Evolutionary conservation across 169 alveolate species (phyloP), one percentile per base, ranked within the genome.

Genomic region (Eimeria acervulina): DNA sequence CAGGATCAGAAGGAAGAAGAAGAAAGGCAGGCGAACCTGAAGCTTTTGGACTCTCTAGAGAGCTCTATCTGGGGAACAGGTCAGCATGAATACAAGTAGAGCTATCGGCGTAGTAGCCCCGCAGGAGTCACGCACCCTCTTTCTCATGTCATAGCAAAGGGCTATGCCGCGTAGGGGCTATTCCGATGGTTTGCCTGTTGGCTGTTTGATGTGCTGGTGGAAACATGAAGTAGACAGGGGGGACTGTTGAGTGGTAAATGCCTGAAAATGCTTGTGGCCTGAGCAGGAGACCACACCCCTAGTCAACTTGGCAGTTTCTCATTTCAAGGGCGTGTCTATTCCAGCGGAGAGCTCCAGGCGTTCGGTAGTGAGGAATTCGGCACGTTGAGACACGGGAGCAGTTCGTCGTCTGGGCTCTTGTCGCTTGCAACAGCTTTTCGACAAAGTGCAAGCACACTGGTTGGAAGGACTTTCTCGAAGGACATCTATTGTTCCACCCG

Each of bases 21-120:
- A 78, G 68, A 78, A 78, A 42, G 88, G 44, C 33, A 78, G 26
- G 63, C 88, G 12, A 78, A 78, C 12, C 55, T 78, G 66, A 78
- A 26, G 38, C 40, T 78, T 42, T 78, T 78, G 26, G 88, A n/a
- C 88, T 78, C 88, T 10, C 42, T 78, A 38, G 88, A 10, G 63
- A 78, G 88, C 66, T 78, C 88, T 78, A 78, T 78, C 40, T 78
- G 88, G 88, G 88, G 88, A 5, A 5, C 88, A 42, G 88, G 88
- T 78, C 26, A 78, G 88, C 88, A 42, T 28, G 63, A 40, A 38
- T 44, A 7, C 40, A 78, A 26, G 12, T 36, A 17, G 83, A 36
- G 52, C 31, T 31, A 17, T 5, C 7, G 28, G 31, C 36, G 38
- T 72, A 51, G 44, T 23, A 10, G 42, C 23, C 5, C 52, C 51